phyloP scores from a whole-genome alignment of 495 filamentous ascomycete genomes.

The Neurospora tetrasperma region DNA sequence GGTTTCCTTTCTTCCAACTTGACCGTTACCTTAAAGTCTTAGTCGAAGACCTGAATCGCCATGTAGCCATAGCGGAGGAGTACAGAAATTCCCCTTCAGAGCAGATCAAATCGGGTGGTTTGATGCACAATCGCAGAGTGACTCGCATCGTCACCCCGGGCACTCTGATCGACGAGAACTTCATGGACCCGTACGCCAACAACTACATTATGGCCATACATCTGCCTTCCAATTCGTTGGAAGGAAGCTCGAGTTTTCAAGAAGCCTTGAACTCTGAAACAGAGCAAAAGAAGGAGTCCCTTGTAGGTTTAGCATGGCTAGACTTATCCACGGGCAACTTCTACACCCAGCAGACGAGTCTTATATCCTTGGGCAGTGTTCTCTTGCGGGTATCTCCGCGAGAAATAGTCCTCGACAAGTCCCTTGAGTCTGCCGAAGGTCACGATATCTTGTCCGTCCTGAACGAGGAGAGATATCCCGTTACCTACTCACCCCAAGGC shows the following conservation, averaged over 20 bases:
- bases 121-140: constrained; percentile 75
- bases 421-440: constrained; percentile 38
- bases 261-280: neutral
- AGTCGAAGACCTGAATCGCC: constrained; percentile 78
- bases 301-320: constrained; percentile 80
- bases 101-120: constrained; percentile 59
- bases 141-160: constrained; percentile 85
- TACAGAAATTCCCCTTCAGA: constrained; percentile 58
- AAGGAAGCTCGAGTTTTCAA: constrained; percentile 2
- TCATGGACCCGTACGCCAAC: constrained; percentile 84
- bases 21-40: constrained; percentile 86
- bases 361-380: constrained; percentile 62
- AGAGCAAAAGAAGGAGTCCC: constrained; percentile 7
- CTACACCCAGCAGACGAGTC: constrained; percentile 69
- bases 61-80: constrained; percentile 92
- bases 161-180: constrained; percentile 93
- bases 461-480: constrained; percentile 46
- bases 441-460: constrained; percentile 34
- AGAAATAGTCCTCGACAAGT: constrained; percentile 70
- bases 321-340: constrained; percentile 93
- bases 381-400: constrained; percentile 74
- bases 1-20: constrained; percentile 87
- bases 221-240: constrained; percentile 11
- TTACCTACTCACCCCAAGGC: constrained; percentile 43
- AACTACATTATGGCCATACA: constrained; percentile 82